phyloP scores from a whole-genome alignment of 1,284 basidiomycete species.

The Sanghuangporus baumii region DNA sequence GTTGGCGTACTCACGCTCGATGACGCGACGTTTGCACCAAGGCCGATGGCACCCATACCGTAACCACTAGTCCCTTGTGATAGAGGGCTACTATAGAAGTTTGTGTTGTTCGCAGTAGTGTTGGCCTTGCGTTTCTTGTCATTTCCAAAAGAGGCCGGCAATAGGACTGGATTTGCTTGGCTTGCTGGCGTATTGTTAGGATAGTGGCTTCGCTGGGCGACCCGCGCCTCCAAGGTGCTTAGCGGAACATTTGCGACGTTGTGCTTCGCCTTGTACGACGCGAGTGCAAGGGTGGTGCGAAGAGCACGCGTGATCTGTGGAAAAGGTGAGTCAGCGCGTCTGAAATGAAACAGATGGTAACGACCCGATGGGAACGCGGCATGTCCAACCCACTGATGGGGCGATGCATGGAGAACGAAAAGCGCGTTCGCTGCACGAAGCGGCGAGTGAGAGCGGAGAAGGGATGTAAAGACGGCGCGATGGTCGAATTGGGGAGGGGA shows the following conservation, averaged over 20 bases:
- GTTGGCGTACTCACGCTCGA: conserved; percentile 29
- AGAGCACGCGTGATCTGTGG: conserved; percentile 68
- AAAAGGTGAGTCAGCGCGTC: conserved; percentile 21
- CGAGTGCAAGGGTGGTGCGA: conserved; percentile 70
- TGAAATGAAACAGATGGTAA: conserved; percentile 12
- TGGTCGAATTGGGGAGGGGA: not conserved
- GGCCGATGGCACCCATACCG: conserved; percentile 16
- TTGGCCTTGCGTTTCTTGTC: conserved; percentile 51
- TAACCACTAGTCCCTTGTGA: conserved; percentile 32
- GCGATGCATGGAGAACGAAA: not conserved
- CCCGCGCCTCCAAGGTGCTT: conserved; percentile 62
- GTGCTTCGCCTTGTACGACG: conserved; percentile 72
- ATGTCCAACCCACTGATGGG: conserved; percentile 4
- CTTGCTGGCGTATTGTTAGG: conserved; percentile 40
- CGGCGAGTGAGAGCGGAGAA: not conserved
- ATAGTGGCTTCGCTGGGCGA: conserved; percentile 33
- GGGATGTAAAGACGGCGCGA: not conserved
- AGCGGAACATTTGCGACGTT: conserved; percentile 61
- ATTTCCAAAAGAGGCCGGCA: conserved; percentile 14
- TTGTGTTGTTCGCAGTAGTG: conserved; percentile 20
- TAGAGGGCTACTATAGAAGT: conserved; percentile 45
- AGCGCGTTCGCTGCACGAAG: not conserved
- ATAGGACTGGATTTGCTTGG: conserved; percentile 1
- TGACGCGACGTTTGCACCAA: conserved; percentile 23
- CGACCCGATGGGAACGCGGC: conserved; percentile 10